Conservation (phyloP, 2,329 filamentous ascomycete species). For the Conoideocrella luteorostrata region DNA sequence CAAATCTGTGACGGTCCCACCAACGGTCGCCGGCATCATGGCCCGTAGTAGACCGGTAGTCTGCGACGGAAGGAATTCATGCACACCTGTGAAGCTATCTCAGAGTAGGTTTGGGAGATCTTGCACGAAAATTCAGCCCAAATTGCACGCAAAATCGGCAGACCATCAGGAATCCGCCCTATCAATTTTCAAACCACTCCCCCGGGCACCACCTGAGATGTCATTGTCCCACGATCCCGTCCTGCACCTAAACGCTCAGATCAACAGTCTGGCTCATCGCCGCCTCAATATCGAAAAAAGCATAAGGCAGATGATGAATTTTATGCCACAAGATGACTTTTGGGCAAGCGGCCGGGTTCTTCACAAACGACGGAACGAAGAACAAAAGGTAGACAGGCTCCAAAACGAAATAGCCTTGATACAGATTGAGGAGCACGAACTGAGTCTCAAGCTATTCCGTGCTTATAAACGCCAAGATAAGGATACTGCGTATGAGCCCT, state of each 20-base stretch:
- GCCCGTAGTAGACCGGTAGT: constrained; percentile 24
- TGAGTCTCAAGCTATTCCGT: constrained; percentile 67
- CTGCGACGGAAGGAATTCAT: constrained; percentile 14
- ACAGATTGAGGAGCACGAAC: constrained; percentile 68
- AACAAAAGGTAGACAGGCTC: constrained; percentile 60
- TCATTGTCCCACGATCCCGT: constrained; percentile 55
- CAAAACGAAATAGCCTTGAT: constrained; percentile 65
- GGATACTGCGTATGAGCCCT: constrained; percentile 57
- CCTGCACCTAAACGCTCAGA: constrained; percentile 58
- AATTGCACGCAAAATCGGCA: neutral
- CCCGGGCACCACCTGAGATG: constrained; percentile 54
- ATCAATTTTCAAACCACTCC: constrained; percentile 51
- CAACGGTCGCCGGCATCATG: constrained; percentile 21
- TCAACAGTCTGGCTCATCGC: constrained; percentile 59
- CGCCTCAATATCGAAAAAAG: constrained; percentile 65
- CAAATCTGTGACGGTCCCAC: no score
- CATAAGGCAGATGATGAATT: constrained; percentile 69
- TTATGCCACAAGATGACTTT: constrained; percentile 66
- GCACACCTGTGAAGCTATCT: neutral
- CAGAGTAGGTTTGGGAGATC: neutral
- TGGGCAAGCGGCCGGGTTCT: constrained; percentile 59
- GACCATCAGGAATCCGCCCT: constrained; percentile 23
- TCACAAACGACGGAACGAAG: constrained; percentile 48
- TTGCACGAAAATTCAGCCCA: neutral
- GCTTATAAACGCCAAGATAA: constrained; percentile 70